These are phyloP conservation scores for Aphanomyces stellatus DNA, from an alignment of 352 stramenopile species.

Conservation along the genomic window DNA sequence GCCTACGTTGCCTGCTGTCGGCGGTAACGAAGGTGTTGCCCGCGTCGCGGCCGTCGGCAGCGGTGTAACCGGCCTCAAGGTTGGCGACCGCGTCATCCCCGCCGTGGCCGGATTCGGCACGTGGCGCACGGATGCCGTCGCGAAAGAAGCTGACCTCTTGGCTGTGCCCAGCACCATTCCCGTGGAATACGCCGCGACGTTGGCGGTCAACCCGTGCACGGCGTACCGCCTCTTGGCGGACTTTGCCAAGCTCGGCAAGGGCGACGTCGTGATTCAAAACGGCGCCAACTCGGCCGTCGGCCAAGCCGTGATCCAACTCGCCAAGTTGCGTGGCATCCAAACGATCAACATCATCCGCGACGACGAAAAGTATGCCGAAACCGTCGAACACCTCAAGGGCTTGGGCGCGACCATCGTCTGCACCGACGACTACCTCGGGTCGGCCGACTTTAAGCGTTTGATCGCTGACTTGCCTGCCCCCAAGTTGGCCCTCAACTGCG, in stretches of 20 bases:
- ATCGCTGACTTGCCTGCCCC: constrained; percentile 69
- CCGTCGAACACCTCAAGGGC: constrained; percentile 67
- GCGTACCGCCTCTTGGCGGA: constrained; percentile 81
- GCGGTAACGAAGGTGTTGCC: constrained; percentile 79
- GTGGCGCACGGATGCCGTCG: constrained; percentile 66
- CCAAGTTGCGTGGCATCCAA: constrained; percentile 77
- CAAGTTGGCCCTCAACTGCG: constrained; percentile 79
- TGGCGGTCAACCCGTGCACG: constrained; percentile 77
- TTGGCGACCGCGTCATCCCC: constrained; percentile 83
- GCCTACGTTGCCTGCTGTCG: constrained; percentile 65
- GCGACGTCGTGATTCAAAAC: constrained; percentile 88
- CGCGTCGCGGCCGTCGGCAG: constrained; percentile 75
- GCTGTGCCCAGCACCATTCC: constrained; percentile 79
- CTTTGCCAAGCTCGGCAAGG: constrained; percentile 63
- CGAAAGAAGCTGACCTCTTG: constrained; percentile 49
- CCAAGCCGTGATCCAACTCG: constrained; percentile 83
- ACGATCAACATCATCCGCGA: constrained; percentile 87
- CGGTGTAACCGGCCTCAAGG: constrained; percentile 69
- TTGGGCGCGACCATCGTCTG: constrained; percentile 69
- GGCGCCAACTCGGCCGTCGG: constrained; percentile 82
- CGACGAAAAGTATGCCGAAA: constrained; percentile 68
- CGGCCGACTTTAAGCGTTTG: constrained; percentile 78
- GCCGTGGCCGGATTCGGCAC: constrained; percentile 54
- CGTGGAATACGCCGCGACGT: constrained; percentile 71
- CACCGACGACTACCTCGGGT: constrained; percentile 60